A percentile compares a stretch with the other conserved stretches of the same genome.
Evolutionary conservation across 768 basidiomycete genomes (phyloP).

Genomic region (Lactifluus pinguis): DNA sequence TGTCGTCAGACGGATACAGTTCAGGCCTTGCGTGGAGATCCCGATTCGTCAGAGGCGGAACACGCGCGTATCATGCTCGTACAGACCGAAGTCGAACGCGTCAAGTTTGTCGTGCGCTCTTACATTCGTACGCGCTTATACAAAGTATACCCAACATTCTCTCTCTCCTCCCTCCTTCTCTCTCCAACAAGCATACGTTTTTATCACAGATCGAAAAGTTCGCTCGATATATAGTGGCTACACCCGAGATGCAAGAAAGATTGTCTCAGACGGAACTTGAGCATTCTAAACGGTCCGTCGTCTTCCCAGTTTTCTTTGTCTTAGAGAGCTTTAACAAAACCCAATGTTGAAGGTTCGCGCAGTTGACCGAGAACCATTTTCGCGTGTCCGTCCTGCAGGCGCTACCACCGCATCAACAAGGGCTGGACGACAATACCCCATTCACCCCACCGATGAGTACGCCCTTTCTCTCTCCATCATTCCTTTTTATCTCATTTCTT

Average conservation of each 20-base stretch:
- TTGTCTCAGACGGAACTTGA: constrained; percentile 78
- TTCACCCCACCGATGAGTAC: constrained; percentile 71
- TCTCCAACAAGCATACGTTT: background rate
- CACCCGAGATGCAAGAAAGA: constrained; percentile 62
- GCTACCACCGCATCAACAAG: constrained; percentile 66
- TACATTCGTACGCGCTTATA: constrained; percentile 79
- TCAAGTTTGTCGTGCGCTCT: constrained; percentile 85
- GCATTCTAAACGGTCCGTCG: constrained; percentile 60
- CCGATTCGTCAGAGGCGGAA: constrained; percentile 82
- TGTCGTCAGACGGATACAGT: constrained; percentile 60
- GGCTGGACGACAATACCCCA: constrained; percentile 63
- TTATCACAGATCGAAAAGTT: constrained; percentile 77
- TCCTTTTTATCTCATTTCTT: background rate
- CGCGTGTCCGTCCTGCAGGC: constrained; percentile 72
- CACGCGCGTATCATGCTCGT: constrained; percentile 90
- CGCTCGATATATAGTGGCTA: constrained; percentile 67
- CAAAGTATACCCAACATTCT: constrained; percentile 37
- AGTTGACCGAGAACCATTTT: constrained; percentile 70
- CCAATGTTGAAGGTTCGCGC: constrained; percentile 51
- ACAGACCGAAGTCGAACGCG: constrained; percentile 89
- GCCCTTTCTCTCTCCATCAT: constrained; percentile 21
- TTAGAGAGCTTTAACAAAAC: background rate
- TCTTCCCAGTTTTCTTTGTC: background rate
- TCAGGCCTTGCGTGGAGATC: constrained; percentile 67
- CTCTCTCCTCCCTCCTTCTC: background rate